A percentile compares a stretch with the other conserved stretches of the same genome.
Conservation (phyloP, 73 alveolate genomes). For the Blepharisma japonicum region DNA sequence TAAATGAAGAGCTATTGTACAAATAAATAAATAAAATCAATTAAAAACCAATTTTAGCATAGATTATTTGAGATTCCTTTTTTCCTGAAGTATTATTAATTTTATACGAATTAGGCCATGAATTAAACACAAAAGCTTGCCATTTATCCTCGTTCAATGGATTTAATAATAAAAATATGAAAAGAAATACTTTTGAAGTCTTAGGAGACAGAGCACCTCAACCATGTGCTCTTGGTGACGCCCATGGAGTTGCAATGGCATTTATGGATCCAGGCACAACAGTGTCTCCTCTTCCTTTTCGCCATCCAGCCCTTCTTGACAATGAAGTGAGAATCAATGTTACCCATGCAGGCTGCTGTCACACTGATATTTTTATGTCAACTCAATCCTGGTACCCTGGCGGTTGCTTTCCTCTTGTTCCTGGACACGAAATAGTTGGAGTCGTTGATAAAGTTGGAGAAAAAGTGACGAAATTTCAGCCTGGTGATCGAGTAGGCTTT, state of each 20-base stretch:
- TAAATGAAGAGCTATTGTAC: no score
- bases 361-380: background rate
- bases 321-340: slow-evolving; percentile 21
- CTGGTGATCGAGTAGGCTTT: slow-evolving; percentile 61
- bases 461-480: slow-evolving; percentile 33
- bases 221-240: background rate
- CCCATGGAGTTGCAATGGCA: slow-evolving; percentile 25
- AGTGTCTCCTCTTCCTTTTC: background rate
- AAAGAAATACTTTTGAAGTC: slow-evolving; percentile 3
- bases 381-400: background rate
- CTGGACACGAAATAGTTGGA: slow-evolving; percentile 55
- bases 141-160: no score
- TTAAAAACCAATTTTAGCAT: no score
- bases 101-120: no score
- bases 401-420: slow-evolving; percentile 38
- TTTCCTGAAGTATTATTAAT: no score
- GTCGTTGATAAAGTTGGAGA: slow-evolving; percentile 39
- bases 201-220: slow-evolving; percentile 29
- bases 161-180: background rate
- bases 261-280: background rate
- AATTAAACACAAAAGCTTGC: no score
- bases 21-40: no score
- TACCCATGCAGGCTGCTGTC: slow-evolving; percentile 27
- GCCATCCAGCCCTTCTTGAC: slow-evolving; percentile 30
- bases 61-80: no score